Evolutionary conservation across 2,329 filamentous ascomycete species (phyloP).

Genomic region (Colletotrichum godetiae): DNA sequence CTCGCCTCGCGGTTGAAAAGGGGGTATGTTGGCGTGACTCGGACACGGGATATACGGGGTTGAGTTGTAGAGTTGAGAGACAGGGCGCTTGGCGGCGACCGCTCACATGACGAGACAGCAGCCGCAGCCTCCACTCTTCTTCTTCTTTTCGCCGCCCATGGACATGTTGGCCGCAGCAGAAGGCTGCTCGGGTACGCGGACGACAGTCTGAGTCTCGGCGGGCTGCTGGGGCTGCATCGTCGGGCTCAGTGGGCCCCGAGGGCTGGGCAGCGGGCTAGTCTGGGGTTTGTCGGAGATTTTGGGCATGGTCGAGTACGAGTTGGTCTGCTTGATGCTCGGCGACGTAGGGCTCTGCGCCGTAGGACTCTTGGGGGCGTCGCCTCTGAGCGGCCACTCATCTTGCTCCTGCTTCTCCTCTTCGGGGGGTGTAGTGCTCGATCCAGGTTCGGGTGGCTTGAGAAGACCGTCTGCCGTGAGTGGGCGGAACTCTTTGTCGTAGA

Average conservation of each 20-base stretch:
- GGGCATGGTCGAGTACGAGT: conserved; percentile 73
- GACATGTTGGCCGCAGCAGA: conserved; percentile 27
- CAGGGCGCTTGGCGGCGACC: background rate
- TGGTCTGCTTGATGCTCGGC: conserved; percentile 49
- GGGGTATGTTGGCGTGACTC: conserved; percentile 23
- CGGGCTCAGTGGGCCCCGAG: conserved; percentile 52
- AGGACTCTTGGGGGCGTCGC: conserved; percentile 59
- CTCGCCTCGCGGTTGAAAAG: conserved; percentile 23
- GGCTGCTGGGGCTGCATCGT: conserved; percentile 46
- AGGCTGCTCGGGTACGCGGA: conserved; percentile 36
- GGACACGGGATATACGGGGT: conserved; percentile 19
- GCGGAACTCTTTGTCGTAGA: conserved; percentile 89
- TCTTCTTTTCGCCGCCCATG: conserved; percentile 43
- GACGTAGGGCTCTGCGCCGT: conserved; percentile 43
- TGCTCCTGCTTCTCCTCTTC: conserved; percentile 46
- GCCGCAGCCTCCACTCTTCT: conserved; percentile 58
- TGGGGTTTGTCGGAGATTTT: conserved; percentile 62
- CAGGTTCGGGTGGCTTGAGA: conserved; percentile 55
- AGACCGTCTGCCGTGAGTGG: conserved; percentile 78
- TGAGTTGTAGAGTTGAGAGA: background rate
- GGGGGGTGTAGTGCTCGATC: conserved; percentile 37
- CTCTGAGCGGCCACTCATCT: conserved; percentile 71
- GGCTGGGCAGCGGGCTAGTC: conserved; percentile 56
- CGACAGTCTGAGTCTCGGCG: conserved; percentile 36
- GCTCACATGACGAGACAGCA: conserved; percentile 64